phyloP scores from a whole-genome alignment of 352 stramenopile species.

The Poterioochromonas sp. region DNA sequence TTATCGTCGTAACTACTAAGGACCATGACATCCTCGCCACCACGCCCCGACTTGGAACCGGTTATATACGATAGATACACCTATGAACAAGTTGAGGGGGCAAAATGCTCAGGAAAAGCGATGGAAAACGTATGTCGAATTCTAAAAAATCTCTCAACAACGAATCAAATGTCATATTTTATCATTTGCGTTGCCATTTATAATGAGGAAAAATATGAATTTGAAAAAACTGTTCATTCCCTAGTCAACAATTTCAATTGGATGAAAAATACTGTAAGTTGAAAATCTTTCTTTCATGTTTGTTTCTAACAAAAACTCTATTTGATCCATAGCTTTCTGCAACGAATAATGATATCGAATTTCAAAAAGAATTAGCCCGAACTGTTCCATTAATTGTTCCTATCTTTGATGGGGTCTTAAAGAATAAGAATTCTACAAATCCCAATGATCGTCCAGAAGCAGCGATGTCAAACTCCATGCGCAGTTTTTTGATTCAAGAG shows the following conservation, averaged over 20 bases:
- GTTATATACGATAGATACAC: not conserved
- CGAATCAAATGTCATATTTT: not conserved
- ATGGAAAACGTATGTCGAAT: not conserved
- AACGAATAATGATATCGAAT: no score
- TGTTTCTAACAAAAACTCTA: no score
- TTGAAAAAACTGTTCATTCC: conserved; percentile 1
- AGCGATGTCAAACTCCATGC: not conserved
- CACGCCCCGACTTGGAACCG: no score
- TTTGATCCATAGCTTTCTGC: no score
- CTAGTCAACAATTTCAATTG: not conserved
- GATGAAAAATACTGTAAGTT: not conserved
- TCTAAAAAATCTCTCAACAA: not conserved
- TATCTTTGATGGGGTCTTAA: conserved; percentile 13
- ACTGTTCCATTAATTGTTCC: not conserved
- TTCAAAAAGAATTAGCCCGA: not conserved
- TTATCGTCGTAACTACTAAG: no score
- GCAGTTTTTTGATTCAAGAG: not conserved
- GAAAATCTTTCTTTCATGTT: not conserved
- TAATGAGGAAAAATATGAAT: not conserved
- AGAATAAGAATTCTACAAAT: no score
- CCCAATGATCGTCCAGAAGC: no score
- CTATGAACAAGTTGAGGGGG: not conserved
- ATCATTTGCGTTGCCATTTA: not conserved
- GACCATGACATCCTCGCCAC: no score
- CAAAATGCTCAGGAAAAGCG: not conserved